phyloP scores from a whole-genome alignment of 1,284 basidiomycete genomes.

The Pholiota adiposa region DNA sequence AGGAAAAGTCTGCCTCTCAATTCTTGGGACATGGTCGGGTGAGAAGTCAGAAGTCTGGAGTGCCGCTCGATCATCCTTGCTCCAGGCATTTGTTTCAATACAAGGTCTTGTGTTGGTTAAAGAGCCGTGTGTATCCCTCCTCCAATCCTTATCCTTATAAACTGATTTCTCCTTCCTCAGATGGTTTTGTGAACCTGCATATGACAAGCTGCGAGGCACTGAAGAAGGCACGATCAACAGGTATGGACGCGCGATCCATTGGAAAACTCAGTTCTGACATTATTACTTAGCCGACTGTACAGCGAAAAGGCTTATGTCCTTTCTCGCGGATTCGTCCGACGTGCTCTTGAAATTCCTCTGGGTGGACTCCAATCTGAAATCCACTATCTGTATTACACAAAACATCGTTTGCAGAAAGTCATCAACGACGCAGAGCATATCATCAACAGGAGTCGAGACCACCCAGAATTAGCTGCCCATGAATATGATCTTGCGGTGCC shows the following conservation, averaged over 20 bases:
- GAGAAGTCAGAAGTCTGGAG: conserved; percentile 88
- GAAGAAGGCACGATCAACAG: conserved; percentile 88
- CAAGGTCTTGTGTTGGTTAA: conserved; percentile 92
- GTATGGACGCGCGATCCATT: conserved; percentile 35
- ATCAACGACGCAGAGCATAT: conserved; percentile 66
- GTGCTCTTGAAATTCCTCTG: conserved; percentile 80
- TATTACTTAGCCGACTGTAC: conserved; percentile 68
- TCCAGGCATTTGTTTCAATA: conserved; percentile 93
- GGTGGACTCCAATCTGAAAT: conserved; percentile 78
- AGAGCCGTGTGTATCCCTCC: conserved; percentile 68
- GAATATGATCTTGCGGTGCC: conserved; percentile 73
- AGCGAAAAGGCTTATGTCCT: conserved; percentile 93
- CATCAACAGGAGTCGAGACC: conserved; percentile 66
- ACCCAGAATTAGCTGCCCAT: conserved; percentile 36
- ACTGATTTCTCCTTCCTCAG: conserved; percentile 38
- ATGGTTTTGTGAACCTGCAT: conserved; percentile 92
- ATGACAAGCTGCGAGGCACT: conserved; percentile 88
- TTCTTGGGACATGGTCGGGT: conserved; percentile 91
- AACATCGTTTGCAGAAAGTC: conserved; percentile 70
- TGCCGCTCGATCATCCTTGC: conserved; percentile 78
- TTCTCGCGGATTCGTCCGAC: conserved; percentile 86
- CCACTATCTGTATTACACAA: conserved; percentile 72
- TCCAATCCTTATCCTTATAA: neutral
- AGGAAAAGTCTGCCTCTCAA: conserved; percentile 92
- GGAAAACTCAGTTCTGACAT: neutral